phyloP scores from a whole-genome alignment of 345 rosid genomes.

The Garcia nutans region DNA sequence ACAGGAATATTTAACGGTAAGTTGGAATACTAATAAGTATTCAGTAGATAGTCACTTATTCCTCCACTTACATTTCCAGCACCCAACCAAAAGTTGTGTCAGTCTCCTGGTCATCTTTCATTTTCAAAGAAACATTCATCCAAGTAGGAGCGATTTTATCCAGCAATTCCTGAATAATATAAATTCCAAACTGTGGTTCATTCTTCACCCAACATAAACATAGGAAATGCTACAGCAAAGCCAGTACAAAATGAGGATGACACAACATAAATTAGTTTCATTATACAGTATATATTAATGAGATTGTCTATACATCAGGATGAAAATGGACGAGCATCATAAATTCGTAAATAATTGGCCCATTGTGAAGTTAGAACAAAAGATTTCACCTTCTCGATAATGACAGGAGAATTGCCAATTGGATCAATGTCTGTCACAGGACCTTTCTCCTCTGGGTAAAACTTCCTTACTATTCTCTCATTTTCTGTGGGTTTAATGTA shows the following conservation, averaged over 20 bases:
- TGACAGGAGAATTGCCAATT: conserved; percentile 81
- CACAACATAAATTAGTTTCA: neutral
- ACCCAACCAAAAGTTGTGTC: conserved; percentile 97
- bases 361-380: neutral
- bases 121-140: conserved; percentile 88
- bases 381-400: conserved; percentile 56
- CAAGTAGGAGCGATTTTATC: conserved; percentile 93
- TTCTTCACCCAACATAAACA: neutral
- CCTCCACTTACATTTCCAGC: conserved; percentile 74
- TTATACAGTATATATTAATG: neutral
- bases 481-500: conserved; percentile 66
- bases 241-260: neutral
- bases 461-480: conserved; percentile 52
- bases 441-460: conserved; percentile 63
- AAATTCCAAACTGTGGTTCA: neutral
- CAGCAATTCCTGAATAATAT: conserved; percentile 34
- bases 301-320: neutral
- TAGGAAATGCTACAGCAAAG: neutral
- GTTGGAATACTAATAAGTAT: neutral
- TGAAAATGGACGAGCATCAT: neutral
- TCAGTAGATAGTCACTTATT: neutral
- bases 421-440: conserved; percentile 62
- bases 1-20: neutral
- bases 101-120: conserved; percentile 88
- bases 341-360: neutral